Percentiles rank a stretch among this genome's conserved stretches.
Conservation (phyloP, 169 alveolate species). For the Eimeria maxima region DNA sequence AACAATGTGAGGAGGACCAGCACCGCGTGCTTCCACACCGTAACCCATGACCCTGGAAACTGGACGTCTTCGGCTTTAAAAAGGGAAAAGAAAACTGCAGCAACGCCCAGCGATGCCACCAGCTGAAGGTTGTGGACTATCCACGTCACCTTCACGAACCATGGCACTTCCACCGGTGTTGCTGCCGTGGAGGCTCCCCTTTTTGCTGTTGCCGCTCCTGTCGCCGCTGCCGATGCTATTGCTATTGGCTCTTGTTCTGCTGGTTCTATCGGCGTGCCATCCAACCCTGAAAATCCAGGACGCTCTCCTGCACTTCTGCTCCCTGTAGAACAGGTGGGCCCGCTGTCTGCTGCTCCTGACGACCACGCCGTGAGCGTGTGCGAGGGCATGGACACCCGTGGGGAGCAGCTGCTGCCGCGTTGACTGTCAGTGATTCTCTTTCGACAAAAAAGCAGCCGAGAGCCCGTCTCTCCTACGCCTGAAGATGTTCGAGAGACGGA, state of each 20-base stretch:
- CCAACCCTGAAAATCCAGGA: neutral
- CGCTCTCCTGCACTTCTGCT: constrained; percentile 12
- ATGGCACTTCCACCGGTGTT: neutral
- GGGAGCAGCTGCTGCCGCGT: constrained; percentile 3
- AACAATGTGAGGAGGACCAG: constrained; percentile 64
- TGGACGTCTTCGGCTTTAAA: constrained; percentile 45
- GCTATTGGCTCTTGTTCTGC: neutral
- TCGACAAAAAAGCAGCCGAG: neutral
- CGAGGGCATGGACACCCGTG: neutral
- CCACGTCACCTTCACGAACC: constrained; percentile 70
- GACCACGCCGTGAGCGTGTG: neutral
- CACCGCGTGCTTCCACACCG: constrained; percentile 75
- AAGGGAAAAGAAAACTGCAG: constrained; percentile 49
- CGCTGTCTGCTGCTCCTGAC: constrained; percentile 57
- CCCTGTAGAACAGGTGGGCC: neutral
- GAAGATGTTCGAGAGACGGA: neutral
- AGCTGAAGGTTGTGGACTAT: constrained; percentile 68
- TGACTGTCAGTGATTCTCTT: neutral
- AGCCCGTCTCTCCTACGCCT: neutral
- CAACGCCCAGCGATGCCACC: constrained; percentile 66
- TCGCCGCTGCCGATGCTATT: neutral
- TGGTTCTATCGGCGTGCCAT: neutral
- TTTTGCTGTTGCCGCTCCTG: neutral
- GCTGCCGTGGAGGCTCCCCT: constrained; percentile 2
- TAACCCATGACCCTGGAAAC: constrained; percentile 68